Base-by-base conservation (phyloP, 2,329 filamentous ascomycete species). In the Colletotrichum australisinense region DNA sequence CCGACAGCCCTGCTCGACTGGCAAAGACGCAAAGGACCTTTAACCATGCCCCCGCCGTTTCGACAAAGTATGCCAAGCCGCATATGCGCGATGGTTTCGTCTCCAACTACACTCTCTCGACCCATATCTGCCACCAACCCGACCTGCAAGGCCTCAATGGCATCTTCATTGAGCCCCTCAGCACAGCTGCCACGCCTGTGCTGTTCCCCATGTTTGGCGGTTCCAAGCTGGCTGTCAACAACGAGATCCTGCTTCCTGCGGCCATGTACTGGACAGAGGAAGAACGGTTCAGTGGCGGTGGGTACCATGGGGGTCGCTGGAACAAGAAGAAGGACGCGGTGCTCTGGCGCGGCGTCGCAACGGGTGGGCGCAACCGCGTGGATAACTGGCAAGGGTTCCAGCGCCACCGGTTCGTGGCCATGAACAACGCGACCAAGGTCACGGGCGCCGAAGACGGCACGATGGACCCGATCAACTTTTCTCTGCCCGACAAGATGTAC, bases 301-400 rank as follows among this genome's bases (percentile, higher is more conserved):
- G 83, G n/a, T 82, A 87, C 28, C 86, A 87, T 32, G 90, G 90
- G 56, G 79, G 85, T 0, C 78, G 84, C 4, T 93, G 92, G 92
- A 79, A 84, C 6, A 79, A 85, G n/a, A 94, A 93, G 81, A 68
- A 79, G 1, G 81, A 87, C 75, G 80, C 79, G 2, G 86, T 88
- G 46, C 83, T 93, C 63, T 93, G 92, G 92, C 89, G 92, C 38
- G 92, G 92, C 42, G 90, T 93, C 9, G 91, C 91, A 1, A 92
- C 91, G 1, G 92, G 92, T 2, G 92, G 92, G 1, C 82, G 83
- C 52, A 91, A 93, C 76, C 83, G 86, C 76, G 77, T 85, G 80
- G 76, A 87, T 32, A 94, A 91, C 77, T 95, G 93, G 93, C 88
- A 86, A 12, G 88, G 90, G 0, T 95, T 94, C 78, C 93, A 95